These are phyloP conservation scores for Cymbopogon citratus DNA, from an alignment of 176 grass and related monocot genomes.

Conservation along the genomic window DNA sequence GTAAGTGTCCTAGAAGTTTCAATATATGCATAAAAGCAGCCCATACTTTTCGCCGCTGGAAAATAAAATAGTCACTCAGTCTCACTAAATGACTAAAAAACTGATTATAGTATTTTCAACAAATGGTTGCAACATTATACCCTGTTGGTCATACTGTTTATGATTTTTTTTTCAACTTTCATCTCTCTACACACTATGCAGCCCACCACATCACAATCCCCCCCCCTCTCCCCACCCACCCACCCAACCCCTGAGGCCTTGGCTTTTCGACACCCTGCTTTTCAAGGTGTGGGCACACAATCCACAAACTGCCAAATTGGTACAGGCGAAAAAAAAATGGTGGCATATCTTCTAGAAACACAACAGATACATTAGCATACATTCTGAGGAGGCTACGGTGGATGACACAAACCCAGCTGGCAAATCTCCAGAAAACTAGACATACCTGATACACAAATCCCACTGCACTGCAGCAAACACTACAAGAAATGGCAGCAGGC, in stretches of 20 bases:
- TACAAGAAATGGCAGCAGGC: constrained; percentile 74
- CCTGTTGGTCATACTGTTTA: background rate
- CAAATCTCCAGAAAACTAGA: constrained; percentile 22
- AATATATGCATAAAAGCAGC: background rate
- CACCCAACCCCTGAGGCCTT: background rate
- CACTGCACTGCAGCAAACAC: constrained; percentile 74
- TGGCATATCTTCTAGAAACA: background rate
- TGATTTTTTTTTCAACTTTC: background rate
- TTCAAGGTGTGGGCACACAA: background rate
- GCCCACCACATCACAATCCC: background rate
- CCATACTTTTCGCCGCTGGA: background rate
- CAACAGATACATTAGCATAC: background rate
- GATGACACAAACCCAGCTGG: background rate
- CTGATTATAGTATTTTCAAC: background rate
- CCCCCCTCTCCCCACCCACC: no score
- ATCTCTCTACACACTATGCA: background rate
- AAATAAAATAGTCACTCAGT: background rate
- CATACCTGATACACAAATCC: constrained; percentile 97
- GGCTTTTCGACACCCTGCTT: background rate
- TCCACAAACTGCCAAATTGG: no score
- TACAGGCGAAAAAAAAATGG: no score
- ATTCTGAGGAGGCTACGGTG: background rate
- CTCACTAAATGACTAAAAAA: background rate
- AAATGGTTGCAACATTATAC: background rate
- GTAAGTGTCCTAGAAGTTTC: background rate